Evolutionary conservation across 768 basidiomycete species (phyloP), one percentile per base, ranked within the genome.

Genomic region (Hygrocybe punicea): DNA sequence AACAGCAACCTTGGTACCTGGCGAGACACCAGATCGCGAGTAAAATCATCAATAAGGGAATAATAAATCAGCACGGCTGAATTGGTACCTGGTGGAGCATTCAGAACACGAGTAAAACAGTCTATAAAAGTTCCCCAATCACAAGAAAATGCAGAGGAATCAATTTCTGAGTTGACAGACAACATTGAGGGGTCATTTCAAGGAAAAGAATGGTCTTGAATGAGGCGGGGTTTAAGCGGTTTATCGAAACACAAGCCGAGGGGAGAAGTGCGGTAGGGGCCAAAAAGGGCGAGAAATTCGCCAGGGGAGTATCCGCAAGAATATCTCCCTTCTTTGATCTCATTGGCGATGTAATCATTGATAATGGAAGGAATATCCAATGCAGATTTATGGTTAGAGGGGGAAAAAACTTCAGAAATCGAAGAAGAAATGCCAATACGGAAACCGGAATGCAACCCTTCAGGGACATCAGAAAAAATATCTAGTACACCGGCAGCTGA

Each of bases 401-500:
- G 54, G 6, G 45, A 46, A 36, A 24, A 48, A 29, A 29, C 23
- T 17, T 9, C 25, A n/a, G 40, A 46, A 25, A 47, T 45, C 4
- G 4, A 33, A 14, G 25, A 45, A 19, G 21, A 24, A 3, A 63
- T 16, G 1, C 61, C 61, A 17, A 63, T 50, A 1, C 42, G 8
- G 47, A 65, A 65, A 6, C 63, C 58, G 16, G 56, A 13, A 4
- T 57, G 46, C 5, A 67, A 58, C 17, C 65, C 64, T n/a, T 7
- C 19, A 16, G 59, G 60, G n/a, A 67, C 57, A 58, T 67, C 64
- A 11, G 21, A 13, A 24, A 57, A 67, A 8, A 53, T 37, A 6
- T 53, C 50, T 1, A 57, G 19, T 23, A 58, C 17, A 8, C 59
- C 60, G 2, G 54, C 52, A 1, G 34, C 25, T 0, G 2, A 2